Evolutionary conservation across 148 eudicot species (phyloP), one percentile per base, ranked within the genome.

Genomic region (Amaranthus hypochondriacus): DNA sequence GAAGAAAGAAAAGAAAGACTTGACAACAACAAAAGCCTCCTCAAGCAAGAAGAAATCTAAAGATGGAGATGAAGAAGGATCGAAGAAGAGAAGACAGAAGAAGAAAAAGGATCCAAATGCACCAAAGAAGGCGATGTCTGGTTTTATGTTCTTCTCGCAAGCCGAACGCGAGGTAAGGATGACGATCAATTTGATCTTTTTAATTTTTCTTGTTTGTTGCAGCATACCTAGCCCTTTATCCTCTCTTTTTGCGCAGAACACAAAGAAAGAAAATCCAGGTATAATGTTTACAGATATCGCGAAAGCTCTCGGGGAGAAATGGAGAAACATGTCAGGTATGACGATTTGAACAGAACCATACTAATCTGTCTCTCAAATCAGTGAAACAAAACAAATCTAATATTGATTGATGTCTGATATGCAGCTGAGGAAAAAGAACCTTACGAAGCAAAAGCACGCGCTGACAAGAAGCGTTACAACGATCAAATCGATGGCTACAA

Each of bases 81-180:
- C 88, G 58, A 88, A 90, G 85, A 95, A 92, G 90, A 92, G 78
- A 84, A 95, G 92, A 71, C 89, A 74, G 47, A 90, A 89, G 87
- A 89, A 83, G 88, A 93, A 89, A 73, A 91, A 92, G 81, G 99
- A 95, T 81, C 99, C 97, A 69, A 95, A 92, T 80, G 97, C 97
- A 61, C 99, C 99, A 15, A 95, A 95, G 83, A 85, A 82, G 72
- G 89, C 94, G 53, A 49, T 84, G 65, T 83, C 92, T 85, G 90
- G 91, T 73, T 95, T 84, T 71, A 84, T 95, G 84, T 84, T 77
- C 71, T 95, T 92, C 85, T 89, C 97, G 15, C 82, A 86, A 76
- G 72, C 85, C 14, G 97, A 92, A 75, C 86, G 97, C 60, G 99
- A 95, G 92, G 99, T 92, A 58, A 84, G 75, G 43, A 68, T 61